phyloP scores from a whole-genome alignment of 306 rosid genomes.

The Amphicarpaea edgeworthii region DNA sequence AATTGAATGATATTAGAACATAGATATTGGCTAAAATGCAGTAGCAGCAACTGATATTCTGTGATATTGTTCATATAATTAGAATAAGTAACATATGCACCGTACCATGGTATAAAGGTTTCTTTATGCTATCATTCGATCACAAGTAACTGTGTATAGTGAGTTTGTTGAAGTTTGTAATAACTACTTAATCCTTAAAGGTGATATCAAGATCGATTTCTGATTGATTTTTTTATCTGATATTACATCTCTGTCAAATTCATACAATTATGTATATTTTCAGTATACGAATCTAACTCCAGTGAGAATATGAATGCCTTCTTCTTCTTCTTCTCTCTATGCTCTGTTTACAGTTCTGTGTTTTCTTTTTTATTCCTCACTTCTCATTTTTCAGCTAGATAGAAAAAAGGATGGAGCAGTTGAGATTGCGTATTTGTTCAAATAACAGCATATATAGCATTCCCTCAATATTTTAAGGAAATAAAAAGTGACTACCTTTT shows the following conservation, averaged over 20 bases:
- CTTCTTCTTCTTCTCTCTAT: neutral
- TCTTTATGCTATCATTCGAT: neutral
- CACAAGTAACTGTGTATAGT: neutral
- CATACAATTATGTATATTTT: neutral
- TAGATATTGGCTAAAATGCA: neutral
- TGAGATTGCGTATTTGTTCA: neutral
- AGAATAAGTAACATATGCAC: neutral
- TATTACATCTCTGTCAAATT: neutral
- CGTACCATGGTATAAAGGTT: neutral
- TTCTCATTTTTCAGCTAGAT: neutral
- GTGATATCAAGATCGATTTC: neutral
- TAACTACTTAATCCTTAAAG: neutral
- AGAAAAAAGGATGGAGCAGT: neutral
- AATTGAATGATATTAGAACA: constrained; percentile 8
- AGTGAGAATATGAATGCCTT: neutral
- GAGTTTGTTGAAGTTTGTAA: neutral
- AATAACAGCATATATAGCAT: neutral
- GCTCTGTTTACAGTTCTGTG: neutral
- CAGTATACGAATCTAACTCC: constrained; percentile 24
- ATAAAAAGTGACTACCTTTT: neutral
- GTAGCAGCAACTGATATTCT: neutral
- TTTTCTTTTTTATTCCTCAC: neutral
- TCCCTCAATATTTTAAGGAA: neutral
- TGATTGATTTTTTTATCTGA: neutral
- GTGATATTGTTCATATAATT: neutral